Evolutionary conservation across 2,329 filamentous ascomycete species (phyloP).

Genomic region (Cytospora piceicola): DNA sequence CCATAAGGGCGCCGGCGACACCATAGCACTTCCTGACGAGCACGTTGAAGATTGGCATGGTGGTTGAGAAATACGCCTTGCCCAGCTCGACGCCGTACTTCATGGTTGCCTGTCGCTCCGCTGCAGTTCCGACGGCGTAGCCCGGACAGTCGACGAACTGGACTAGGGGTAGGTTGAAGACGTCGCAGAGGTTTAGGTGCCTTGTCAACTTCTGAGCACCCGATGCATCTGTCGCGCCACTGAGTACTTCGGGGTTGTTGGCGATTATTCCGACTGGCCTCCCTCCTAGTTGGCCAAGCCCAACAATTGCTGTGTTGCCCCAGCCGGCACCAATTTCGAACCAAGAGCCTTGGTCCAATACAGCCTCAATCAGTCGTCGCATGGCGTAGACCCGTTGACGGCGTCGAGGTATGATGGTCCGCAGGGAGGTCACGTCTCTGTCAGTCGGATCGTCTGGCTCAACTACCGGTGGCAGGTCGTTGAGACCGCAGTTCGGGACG

Average conservation of each 20-base stretch:
- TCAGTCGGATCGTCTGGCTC: slow-evolving; percentile 52
- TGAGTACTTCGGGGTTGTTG: slow-evolving; percentile 64
- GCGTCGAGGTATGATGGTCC: slow-evolving; percentile 60
- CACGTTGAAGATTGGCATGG: slow-evolving; percentile 66
- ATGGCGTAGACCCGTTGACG: slow-evolving; percentile 65
- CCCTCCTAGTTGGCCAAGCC: slow-evolving; percentile 61
- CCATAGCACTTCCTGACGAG: slow-evolving; percentile 64
- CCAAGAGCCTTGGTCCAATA: slow-evolving; percentile 60
- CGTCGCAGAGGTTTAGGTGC: slow-evolving; percentile 65
- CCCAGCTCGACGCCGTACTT: slow-evolving; percentile 65
- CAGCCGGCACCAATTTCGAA: slow-evolving; percentile 68
- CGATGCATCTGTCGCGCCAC: slow-evolving; percentile 63
- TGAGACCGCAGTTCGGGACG: slow-evolving; percentile 59
- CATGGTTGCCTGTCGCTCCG: slow-evolving; percentile 67
- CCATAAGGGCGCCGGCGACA: slow-evolving; percentile 67
- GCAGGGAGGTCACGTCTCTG: slow-evolving; percentile 52
- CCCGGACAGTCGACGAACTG: slow-evolving; percentile 54
- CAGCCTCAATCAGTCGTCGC: slow-evolving; percentile 57
- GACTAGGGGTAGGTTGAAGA: slow-evolving; percentile 66
- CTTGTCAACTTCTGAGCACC: slow-evolving; percentile 64
- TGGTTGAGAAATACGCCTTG: slow-evolving; percentile 65
- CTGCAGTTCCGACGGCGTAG: slow-evolving; percentile 62
- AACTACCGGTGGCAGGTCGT: slow-evolving; percentile 55
- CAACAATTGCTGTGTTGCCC: slow-evolving; percentile 65
- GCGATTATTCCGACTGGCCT: slow-evolving; percentile 62